Evolutionary conservation across 139 green algal species (phyloP).

Genomic region (Deuterostichococcus epilithicus): DNA sequence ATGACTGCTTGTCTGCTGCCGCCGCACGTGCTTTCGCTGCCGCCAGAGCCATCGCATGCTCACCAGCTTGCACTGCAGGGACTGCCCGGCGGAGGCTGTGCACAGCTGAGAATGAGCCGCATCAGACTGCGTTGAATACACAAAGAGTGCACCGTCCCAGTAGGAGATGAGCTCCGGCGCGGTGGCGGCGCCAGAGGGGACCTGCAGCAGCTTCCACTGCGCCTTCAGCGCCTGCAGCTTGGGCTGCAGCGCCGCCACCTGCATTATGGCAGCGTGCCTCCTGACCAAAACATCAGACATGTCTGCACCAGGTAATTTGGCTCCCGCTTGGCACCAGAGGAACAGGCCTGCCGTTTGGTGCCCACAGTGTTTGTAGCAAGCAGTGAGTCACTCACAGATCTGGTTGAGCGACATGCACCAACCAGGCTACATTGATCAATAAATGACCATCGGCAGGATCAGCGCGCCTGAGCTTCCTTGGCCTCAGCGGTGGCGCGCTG

Average conservation of each 20-base stretch:
- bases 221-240: slow-evolving; percentile 80
- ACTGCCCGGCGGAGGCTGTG: no score
- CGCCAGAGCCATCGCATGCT: no score
- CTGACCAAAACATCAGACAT: neutral
- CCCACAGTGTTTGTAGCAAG: neutral
- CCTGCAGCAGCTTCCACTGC: slow-evolving; percentile 71
- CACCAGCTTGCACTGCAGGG: no score
- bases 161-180: slow-evolving; percentile 71
- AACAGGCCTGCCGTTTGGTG: neutral
- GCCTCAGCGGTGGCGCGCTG: slow-evolving; percentile 13
- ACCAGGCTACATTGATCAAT: neutral
- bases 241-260: slow-evolving; percentile 47
- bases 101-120: no score
- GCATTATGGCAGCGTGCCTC: neutral
- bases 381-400: neutral
- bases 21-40: no score
- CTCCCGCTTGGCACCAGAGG: neutral
- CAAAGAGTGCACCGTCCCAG: slow-evolving; percentile 78
- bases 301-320: neutral
- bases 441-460: neutral
- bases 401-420: neutral
- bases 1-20: no score
- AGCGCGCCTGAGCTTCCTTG: slow-evolving; percentile 55
- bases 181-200: slow-evolving; percentile 60
- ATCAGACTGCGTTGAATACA: no score